Conservation (phyloP, 2,329 filamentous ascomycete species). For the Eutypella sp. region DNA sequence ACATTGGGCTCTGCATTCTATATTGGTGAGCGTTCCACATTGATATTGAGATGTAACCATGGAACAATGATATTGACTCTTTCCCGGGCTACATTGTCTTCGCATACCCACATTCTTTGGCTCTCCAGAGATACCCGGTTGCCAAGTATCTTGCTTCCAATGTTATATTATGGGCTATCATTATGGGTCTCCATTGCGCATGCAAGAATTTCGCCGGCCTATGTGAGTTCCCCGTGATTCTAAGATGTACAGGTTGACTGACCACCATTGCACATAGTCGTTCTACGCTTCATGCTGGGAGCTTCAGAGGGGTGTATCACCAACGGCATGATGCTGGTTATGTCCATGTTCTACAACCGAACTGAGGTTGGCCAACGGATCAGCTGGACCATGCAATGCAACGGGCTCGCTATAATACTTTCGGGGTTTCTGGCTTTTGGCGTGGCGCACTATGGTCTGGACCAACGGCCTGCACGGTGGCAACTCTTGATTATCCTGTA, state of each 20-base stretch:
- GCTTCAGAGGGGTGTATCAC: constrained; percentile 4
- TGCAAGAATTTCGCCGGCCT: constrained; percentile 3
- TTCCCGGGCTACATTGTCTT: constrained; percentile 4
- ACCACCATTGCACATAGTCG: too few species aligned
- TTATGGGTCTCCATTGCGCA: constrained; percentile 4
- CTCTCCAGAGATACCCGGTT: constrained; percentile 3
- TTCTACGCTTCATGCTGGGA: constrained; percentile 2
- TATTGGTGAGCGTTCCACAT: not conserved
- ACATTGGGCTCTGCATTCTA: constrained; percentile 5
- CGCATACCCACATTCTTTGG: constrained; percentile 4
- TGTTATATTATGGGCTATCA: constrained; percentile 3
- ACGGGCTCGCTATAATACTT: constrained; percentile 1
- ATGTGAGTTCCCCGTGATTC: not conserved
- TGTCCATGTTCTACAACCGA: constrained; percentile 7
- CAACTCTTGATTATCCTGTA: constrained; percentile 4
- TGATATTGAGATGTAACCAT: not conserved
- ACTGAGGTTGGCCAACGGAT: constrained; percentile 4
- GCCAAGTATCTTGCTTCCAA: constrained; percentile 5
- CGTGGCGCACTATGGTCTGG: constrained; percentile 1
- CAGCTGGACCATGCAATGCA: constrained; percentile 5
- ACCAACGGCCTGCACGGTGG: constrained; percentile 1
- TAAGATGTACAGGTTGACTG: too few species aligned
- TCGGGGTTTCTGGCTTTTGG: constrained; percentile 3
- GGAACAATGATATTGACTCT: not conserved
- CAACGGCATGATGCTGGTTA: constrained; percentile 2